Base-by-base conservation (phyloP, 768 basidiomycete genomes). In the Phylloporus arenicola region DNA sequence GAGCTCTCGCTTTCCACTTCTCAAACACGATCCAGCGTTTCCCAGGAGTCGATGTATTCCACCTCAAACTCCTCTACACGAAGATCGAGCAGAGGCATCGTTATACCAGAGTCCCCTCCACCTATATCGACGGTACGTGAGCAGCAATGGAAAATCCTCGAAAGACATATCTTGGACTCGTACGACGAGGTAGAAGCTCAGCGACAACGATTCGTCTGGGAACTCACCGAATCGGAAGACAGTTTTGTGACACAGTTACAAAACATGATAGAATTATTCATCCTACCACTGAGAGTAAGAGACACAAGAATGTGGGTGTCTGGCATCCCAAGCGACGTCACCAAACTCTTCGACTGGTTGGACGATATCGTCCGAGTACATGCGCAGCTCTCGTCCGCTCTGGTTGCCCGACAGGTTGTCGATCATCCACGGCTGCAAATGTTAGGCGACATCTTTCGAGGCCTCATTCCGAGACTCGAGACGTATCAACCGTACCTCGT, bases 401-500 rank as follows among this genome's bases (percentile, higher is more conserved):
- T 89, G 53, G 68, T 73, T 12, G 58, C 70, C 12, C 61, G 72
- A 25, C 70, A 75, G 17, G 64, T 72, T 14, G 61, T 65, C 38
- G 72, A 77, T 52, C 63, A 70, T 45, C 66, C 76, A 2, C 66
- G 78, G 41, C 67, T 86, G 13, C 70, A 73, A 45, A 67, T 75
- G 16, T 65, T 92, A 25, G 82, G 87, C 8, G 78, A 80, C 11
- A 67, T 73, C 0, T 67, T 94, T 25, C 72, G 80, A 6, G 63
- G 70, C 1, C 86, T 86, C 61, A 76, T 92, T 13, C 70, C 79
- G 2, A 76, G 74, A 40, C 68, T 92, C 29, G 88, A 94, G 64
- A 79, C 89, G 9, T 90, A 96, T 57, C 90, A 92, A 64, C 86
- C 90, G 17, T 95, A 93, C 67, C 70, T 95, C 5, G 83, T 88